Evolutionary conservation across 2,329 filamentous ascomycete genomes (phyloP).

Genomic region (Colletotrichum echinochloae): DNA sequence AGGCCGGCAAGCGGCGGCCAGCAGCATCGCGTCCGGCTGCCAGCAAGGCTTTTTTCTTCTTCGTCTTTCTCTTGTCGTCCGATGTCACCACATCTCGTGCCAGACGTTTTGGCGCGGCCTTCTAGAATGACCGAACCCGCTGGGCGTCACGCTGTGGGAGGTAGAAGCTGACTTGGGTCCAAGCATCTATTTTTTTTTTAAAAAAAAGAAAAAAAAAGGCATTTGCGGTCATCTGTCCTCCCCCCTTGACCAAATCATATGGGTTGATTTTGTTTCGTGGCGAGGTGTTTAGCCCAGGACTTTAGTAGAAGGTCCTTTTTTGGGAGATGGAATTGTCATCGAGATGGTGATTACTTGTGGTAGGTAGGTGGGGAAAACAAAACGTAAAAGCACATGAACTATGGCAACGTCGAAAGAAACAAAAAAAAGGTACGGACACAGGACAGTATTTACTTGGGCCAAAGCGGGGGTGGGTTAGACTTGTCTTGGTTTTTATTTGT

Average conservation of each 20-base stretch:
- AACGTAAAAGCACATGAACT: background rate
- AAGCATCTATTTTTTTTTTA: background rate
- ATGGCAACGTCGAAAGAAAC: background rate
- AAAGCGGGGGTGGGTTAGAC: conserved; percentile 1
- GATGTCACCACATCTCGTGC: conserved; percentile 10
- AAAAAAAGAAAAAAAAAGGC: background rate
- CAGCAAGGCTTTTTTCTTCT: conserved; percentile 1
- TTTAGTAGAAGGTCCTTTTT: background rate
- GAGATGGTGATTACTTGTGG: conserved; percentile 8
- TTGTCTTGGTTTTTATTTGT: background rate
- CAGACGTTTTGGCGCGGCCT: conserved; percentile 25
- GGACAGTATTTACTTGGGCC: background rate
- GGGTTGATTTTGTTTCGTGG: conserved; percentile 28
- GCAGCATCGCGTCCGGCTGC: background rate
- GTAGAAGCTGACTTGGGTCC: conserved; percentile 16
- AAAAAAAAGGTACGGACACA: background rate
- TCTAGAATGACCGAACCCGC: conserved; percentile 15
- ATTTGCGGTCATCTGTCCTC: conserved; percentile 15
- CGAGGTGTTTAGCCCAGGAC: conserved; percentile 24
- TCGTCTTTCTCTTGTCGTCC: too few species aligned
- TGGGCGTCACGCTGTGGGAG: background rate
- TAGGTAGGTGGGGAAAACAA: background rate
- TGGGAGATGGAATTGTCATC: background rate
- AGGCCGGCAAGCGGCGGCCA: background rate
- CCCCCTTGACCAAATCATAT: conserved; percentile 12